Base-by-base conservation (phyloP, 2,329 filamentous ascomycete species). In the Aspergillus hiratsukae region DNA sequence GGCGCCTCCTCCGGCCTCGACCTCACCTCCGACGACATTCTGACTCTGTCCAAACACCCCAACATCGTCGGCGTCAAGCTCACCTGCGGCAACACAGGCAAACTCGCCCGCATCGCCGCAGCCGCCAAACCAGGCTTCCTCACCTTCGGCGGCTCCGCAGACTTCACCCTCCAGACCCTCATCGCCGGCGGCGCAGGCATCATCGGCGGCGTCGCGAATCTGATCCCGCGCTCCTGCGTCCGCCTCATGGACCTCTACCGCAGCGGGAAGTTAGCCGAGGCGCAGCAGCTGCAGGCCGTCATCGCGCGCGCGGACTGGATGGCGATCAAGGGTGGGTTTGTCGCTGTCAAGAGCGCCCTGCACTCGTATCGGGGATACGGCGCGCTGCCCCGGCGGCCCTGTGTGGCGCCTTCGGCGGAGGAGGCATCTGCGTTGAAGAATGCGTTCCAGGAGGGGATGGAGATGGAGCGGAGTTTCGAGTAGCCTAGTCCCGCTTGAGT, bases 91-190 rank as follows among this genome's bases (percentile, higher is more conserved):
- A 86, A 84, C 62, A 88, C 89, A 31, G 87, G 85, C 57, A 90
- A 90, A 73, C 81, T 90, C 50, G 83, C 84, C 3, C 79, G 87
- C 8, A 79, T 91, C 3, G 77, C 80, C 0, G 78, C 80, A 1
- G 72, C 74, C 25, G 74, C 81, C 25, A 70, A 73, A 51, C 53
- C 65, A 17, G 76, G 75, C 7, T 95, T 92, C 79, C 88, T 94
- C 83, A 90, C 90, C 21, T 91, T 94, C 69, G 90, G 90, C 48
- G 91, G 90, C 62, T 90, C 94, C 72, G 90, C 88, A 69, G 91
- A 95, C 75, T 95, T 95, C 74, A 91, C 90, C 0, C 80, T 90
- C 28, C 91, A 93, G 76, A 93, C 90, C 1, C 81, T 92, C 4
- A 81, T 87, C 58, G 89, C 85, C 49, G 90, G 90, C 49, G 90